A percentile compares a stretch with the other conserved stretches of the same genome.
Evolutionary conservation across 1,284 basidiomycete species (phyloP).

Genomic region (Ceratobasidium sp.): DNA sequence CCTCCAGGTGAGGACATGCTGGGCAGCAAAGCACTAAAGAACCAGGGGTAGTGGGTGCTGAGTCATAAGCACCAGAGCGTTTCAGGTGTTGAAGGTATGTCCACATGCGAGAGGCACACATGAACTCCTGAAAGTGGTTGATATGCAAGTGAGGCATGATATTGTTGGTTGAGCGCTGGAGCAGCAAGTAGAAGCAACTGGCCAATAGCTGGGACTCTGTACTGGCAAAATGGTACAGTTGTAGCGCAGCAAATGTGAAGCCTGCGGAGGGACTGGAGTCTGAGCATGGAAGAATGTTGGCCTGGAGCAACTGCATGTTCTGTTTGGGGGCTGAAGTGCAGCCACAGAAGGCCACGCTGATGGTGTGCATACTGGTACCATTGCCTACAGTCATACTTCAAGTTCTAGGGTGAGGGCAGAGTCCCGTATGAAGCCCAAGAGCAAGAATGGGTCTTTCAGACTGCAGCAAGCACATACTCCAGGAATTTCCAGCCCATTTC

Average conservation of each 20-base stretch:
- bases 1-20: neutral
- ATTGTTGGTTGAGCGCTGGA: neutral
- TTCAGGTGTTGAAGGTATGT: neutral
- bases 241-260: neutral
- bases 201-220: neutral
- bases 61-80: neutral
- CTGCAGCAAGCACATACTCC: neutral
- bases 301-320: neutral
- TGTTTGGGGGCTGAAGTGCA: neutral
- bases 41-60: neutral
- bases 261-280: neutral
- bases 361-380: neutral
- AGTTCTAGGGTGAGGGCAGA: neutral
- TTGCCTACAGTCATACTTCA: neutral
- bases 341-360: neutral
- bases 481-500: neutral
- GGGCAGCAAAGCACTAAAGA: neutral
- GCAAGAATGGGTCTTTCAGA: neutral
- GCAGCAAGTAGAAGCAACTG: neutral
- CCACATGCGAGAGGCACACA: neutral
- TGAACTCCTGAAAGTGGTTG: neutral
- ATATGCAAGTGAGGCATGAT: neutral
- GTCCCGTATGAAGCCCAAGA: neutral
- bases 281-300: neutral
- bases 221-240: neutral